phyloP scores from a whole-genome alignment of 495 filamentous ascomycete genomes.

The Elasticomyces elasticus region DNA sequence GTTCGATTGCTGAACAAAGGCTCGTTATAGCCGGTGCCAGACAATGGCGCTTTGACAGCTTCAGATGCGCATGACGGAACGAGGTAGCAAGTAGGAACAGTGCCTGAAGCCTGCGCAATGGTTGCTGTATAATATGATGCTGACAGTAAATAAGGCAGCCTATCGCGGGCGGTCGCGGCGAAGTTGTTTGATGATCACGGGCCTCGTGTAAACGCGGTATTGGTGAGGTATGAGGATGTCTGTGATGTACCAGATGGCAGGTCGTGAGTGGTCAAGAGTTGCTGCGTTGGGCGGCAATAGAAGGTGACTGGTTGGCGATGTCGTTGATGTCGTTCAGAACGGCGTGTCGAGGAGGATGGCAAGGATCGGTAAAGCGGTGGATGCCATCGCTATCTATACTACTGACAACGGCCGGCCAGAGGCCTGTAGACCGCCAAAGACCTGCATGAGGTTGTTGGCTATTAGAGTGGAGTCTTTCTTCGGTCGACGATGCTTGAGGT shows the following conservation, averaged over 20 bases:
- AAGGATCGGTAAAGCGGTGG: too few species aligned
- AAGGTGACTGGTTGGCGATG: neutral
- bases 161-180: neutral
- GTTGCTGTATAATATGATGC: neutral
- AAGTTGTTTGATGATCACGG: neutral
- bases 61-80: neutral
- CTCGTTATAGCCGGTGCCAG: neutral
- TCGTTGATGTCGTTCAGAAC: too few species aligned
- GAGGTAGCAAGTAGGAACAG: neutral
- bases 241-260: neutral
- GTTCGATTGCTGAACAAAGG: neutral
- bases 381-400: too few species aligned
- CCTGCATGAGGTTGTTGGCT: too few species aligned
- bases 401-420: too few species aligned
- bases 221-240: neutral
- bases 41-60: neutral
- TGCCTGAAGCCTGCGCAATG: neutral
- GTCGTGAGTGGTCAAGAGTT: neutral
- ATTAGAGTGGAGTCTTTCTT: too few species aligned
- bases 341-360: too few species aligned
- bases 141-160: neutral
- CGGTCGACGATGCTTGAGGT: too few species aligned
- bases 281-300: neutral
- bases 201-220: neutral
- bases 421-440: too few species aligned